Conservation (phyloP, 495 filamentous ascomycete genomes). For the Achaetomiella virescens region DNA sequence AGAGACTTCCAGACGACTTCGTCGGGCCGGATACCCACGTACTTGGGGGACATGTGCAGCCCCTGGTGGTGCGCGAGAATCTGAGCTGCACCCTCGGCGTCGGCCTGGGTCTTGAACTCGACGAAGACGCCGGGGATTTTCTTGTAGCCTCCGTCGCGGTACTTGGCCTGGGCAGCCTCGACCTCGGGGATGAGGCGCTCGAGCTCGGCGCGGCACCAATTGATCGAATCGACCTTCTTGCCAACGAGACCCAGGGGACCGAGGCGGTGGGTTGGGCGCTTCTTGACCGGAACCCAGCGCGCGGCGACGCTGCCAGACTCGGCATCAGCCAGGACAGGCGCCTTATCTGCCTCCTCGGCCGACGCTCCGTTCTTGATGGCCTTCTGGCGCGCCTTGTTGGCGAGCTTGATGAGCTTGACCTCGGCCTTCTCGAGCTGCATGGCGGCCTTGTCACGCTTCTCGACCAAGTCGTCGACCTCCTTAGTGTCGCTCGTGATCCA, state of each 20-base stretch:
- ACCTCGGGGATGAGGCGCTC: constrained; percentile 73
- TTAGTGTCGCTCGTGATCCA: constrained; percentile 81
- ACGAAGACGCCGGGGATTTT: constrained; percentile 76
- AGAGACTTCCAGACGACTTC: constrained; percentile 91
- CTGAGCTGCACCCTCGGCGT: constrained; percentile 83
- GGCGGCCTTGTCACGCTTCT: constrained; percentile 75
- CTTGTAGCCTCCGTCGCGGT: constrained; percentile 62
- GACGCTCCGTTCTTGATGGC: constrained; percentile 61
- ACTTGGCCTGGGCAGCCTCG: constrained; percentile 66
- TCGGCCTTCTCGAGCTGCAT: constrained; percentile 86
- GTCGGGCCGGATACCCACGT: constrained; percentile 74
- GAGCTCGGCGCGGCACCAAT: constrained; percentile 82
- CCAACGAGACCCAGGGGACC: constrained; percentile 71
- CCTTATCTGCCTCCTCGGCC: constrained; percentile 42
- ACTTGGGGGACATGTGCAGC: constrained; percentile 87
- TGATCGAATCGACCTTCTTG: constrained; percentile 91
- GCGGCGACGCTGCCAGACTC: constrained; percentile 74
- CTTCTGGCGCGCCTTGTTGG: constrained; percentile 71
- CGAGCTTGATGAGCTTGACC: constrained; percentile 76
- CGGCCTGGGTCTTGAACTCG: constrained; percentile 73
- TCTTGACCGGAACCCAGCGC: constrained; percentile 69
- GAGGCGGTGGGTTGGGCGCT: constrained; percentile 79
- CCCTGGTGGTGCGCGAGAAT: constrained; percentile 83
- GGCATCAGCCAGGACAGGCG: constrained; percentile 42
- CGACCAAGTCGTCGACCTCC: constrained; percentile 76